Percentiles rank a stretch among this genome's conserved stretches.
Evolutionary conservation across 176 grass and related monocot species (phyloP).

Genomic region (Oryza officinalis): DNA sequence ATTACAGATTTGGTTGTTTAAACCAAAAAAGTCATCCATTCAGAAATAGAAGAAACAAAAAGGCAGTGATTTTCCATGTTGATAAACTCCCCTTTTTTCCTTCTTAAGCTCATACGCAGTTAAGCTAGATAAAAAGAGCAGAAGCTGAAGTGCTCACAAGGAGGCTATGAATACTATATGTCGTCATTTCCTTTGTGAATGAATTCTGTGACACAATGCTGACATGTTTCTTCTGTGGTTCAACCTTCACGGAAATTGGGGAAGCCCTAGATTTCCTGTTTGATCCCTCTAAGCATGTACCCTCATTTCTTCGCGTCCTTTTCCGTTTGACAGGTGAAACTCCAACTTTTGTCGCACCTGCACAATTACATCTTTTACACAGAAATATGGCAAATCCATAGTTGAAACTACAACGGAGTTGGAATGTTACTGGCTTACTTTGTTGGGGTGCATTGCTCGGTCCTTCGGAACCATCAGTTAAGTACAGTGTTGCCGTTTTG

Average conservation of each 20-base stretch:
- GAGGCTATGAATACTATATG: not conserved
- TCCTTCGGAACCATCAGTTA: not conserved
- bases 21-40: not conserved
- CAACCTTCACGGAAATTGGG: not conserved
- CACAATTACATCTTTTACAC: not conserved
- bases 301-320: not conserved
- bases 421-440: not conserved
- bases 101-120: not conserved
- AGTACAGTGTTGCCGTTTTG: not conserved
- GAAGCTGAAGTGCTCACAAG: conserved; percentile 6
- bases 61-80: not conserved
- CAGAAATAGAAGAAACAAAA: not conserved
- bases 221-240: not conserved
- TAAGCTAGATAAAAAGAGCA: not conserved
- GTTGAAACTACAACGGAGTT: not conserved
- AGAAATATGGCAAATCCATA: not conserved
- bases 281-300: not conserved
- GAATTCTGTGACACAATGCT: not conserved
- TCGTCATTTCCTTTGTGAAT: conserved; percentile 16
- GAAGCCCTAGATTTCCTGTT: not conserved
- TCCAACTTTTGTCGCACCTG: not conserved
- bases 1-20: not conserved
- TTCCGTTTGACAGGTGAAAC: conserved; percentile 15
- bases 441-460: not conserved
- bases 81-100: not conserved